phyloP scores from a whole-genome alignment of 78 protist genomes.

The Kipferlia bialata region DNA sequence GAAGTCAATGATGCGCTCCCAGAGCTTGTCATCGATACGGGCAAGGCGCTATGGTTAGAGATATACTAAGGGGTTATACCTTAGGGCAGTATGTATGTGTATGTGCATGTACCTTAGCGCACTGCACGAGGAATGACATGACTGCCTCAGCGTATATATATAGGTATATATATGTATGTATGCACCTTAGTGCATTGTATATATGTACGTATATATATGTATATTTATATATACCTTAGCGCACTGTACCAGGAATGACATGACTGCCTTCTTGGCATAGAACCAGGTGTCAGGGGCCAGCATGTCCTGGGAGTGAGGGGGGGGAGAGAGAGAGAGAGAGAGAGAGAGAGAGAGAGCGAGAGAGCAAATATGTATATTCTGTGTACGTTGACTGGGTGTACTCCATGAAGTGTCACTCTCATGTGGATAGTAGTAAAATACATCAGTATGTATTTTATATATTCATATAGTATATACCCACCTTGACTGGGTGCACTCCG shows the following conservation, averaged over 20 bases:
- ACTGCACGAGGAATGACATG: conserved; percentile 45
- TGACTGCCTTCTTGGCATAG: conserved; percentile 64
- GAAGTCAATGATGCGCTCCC: conserved; percentile 41
- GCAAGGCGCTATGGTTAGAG: background rate
- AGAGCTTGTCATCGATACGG: conserved; percentile 11
- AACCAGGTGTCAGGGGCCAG: conserved; percentile 56
- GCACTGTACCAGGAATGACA: conserved; percentile 41
- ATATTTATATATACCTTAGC: too few relatives aligned
- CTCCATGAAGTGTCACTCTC: too few relatives aligned
- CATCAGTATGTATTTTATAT: background rate
- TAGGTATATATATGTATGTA: too few relatives aligned
- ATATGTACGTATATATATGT: conserved; percentile 40
- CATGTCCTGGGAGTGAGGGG: too few relatives aligned
- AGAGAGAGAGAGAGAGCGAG: too few relatives aligned
- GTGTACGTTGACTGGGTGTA: too few relatives aligned
- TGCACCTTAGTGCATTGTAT: too few relatives aligned
- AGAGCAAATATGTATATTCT: too few relatives aligned
- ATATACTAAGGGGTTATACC: background rate
- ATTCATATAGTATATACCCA: too few relatives aligned
- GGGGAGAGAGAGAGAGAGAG: too few relatives aligned
- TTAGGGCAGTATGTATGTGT: conserved; percentile 4
- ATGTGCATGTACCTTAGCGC: conserved; percentile 52
- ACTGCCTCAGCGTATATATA: too few relatives aligned
- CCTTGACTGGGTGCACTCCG: conserved; percentile 47
- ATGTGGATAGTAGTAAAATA: background rate